These are phyloP conservation scores for Nyctanthes arbortristis DNA, from an alignment of 257 asterid species.

Conservation along the genomic window DNA sequence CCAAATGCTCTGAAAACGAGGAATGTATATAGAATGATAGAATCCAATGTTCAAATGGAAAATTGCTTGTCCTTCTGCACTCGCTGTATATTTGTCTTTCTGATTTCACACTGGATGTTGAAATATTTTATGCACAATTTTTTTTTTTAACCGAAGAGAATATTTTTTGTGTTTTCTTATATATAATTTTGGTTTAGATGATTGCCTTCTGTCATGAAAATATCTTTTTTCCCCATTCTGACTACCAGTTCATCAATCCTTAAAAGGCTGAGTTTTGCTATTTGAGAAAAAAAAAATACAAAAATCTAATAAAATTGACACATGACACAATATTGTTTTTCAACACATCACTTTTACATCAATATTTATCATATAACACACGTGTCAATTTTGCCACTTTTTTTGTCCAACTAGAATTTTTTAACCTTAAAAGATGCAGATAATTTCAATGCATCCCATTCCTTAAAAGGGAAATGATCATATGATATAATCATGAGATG, in stretches of 20 bases:
- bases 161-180: background rate
- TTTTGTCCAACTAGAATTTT: too few relatives aligned
- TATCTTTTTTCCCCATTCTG: background rate
- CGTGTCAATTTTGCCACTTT: too few relatives aligned
- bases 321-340: too few relatives aligned
- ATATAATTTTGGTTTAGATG: background rate
- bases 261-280: too few relatives aligned
- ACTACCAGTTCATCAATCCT: background rate
- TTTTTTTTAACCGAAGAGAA: background rate
- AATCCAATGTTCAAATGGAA: background rate
- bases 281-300: too few relatives aligned
- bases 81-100: background rate
- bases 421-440: background rate
- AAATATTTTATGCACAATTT: background rate
- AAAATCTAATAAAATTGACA: too few relatives aligned
- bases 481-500: too few relatives aligned
- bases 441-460: background rate
- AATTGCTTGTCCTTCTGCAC: background rate
- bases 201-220: background rate
- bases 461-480: background rate
- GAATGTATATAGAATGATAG: conserved; percentile 1
- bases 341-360: too few relatives aligned
- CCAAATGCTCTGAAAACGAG: background rate
- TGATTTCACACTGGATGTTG: background rate
- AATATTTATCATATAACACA: too few relatives aligned